phyloP scores from a whole-genome alignment of 1,284 basidiomycete genomes.

The Puccinia polysora region DNA sequence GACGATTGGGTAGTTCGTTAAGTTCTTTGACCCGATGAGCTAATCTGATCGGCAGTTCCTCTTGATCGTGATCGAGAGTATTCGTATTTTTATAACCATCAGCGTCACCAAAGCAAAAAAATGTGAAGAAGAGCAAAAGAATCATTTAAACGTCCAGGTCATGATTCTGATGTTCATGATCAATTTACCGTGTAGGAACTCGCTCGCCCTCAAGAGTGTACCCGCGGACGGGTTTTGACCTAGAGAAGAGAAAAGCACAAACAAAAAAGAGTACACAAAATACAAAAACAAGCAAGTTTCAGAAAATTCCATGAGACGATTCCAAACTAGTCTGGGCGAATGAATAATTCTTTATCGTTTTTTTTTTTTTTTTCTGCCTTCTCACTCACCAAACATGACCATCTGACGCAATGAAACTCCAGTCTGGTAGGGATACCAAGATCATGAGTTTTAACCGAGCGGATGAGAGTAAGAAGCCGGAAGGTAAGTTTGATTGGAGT shows the following conservation, averaged over 20 bases:
- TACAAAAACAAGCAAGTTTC: background rate
- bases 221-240: conserved; percentile 81
- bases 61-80: conserved; percentile 53
- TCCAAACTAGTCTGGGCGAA: background rate
- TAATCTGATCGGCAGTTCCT: conserved; percentile 87
- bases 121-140: conserved; percentile 45
- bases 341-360: background rate
- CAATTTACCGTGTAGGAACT: conserved; percentile 72
- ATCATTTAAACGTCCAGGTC: background rate
- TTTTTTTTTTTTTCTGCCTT: background rate
- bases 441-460: too few species aligned
- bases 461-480: too few species aligned
- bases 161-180: too few species aligned
- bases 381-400: conserved; percentile 63
- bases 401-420: conserved; percentile 84
- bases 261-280: background rate
- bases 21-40: conserved; percentile 96
- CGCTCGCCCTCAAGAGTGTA: conserved; percentile 75
- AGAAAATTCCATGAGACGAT: background rate
- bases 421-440: conserved; percentile 41
- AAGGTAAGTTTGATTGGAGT: background rate
- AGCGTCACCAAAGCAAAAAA: background rate
- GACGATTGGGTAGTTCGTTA: conserved; percentile 84
- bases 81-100: background rate
- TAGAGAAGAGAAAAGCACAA: conserved; percentile 24